phyloP scores from a whole-genome alignment of 805 yeast species.

The Zygoascus ofunaensis region DNA sequence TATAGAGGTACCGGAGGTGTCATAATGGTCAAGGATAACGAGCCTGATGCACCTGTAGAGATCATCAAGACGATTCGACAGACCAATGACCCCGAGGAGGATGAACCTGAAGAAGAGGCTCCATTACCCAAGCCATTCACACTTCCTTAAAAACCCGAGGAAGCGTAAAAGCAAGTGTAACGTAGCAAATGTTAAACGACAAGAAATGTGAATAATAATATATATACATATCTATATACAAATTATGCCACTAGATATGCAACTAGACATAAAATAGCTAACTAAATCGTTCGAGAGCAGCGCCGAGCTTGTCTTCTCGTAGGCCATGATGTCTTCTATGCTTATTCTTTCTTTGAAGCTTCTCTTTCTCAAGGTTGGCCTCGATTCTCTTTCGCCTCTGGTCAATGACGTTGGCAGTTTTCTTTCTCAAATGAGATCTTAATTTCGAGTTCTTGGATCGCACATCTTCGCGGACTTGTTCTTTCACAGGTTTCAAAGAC shows the following conservation, averaged over 20 bases:
- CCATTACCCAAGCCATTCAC: constrained; percentile 36
- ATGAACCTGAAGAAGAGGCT: constrained; percentile 50
- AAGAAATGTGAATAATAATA: neutral
- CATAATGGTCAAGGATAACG: constrained; percentile 23
- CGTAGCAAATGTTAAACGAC: too few species aligned
- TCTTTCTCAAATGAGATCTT: constrained; percentile 72
- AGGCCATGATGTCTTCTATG: neutral
- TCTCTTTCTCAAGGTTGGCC: constrained; percentile 63
- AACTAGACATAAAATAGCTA: neutral
- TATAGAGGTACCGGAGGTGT: constrained; percentile 43
- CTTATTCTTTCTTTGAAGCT: constrained; percentile 41
- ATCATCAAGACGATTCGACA: constrained; percentile 80
- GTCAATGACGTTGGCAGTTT: constrained; percentile 75
- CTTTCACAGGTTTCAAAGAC: constrained; percentile 41
- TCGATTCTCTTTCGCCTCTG: constrained; percentile 74
- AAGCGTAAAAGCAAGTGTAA: constrained; percentile 8
- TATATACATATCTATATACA: neutral
- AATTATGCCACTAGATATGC: neutral
- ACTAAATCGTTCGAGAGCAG: constrained; percentile 20
- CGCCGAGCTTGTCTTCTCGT: constrained; percentile 33
- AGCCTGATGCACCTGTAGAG: constrained; percentile 39
- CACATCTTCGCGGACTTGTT: constrained; percentile 55
- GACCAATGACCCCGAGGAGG: constrained; percentile 71
- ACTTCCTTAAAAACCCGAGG: constrained; percentile 20
- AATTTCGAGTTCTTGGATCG: constrained; percentile 77